Base-by-base conservation (phyloP, 495 filamentous ascomycete species). In the Aspergillus kassunensis region DNA sequence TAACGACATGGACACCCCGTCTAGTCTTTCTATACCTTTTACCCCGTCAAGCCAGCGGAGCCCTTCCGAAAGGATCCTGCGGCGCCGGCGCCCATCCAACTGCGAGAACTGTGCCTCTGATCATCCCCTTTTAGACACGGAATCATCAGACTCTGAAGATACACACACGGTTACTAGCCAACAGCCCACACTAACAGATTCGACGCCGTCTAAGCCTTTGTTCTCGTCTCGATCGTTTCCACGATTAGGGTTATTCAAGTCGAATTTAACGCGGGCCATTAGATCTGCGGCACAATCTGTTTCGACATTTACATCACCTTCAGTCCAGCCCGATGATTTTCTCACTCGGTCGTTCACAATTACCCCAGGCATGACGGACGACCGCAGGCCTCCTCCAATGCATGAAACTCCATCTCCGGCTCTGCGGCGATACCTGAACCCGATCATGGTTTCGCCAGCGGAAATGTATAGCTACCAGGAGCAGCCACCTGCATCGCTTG, bases 341-440 rank as follows among this genome's bases (percentile, higher is more conserved):
- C 83, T 98, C 41, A 92, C 91, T 10, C 84, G 91, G 53, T 93
- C 90, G 39, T 80, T 80, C 49, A 86, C 86, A 3, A 87, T 91
- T 48, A 80, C 86, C 51, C 89, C 89, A 4, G 85, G 85, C 37
- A 89, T 90, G 66, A 91, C 89, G 6, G 89, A 93, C 59, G 93
- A 97, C 70, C 85, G 88, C 56, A 84, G 91, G 41, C 93, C 93
- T 18, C 83, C 82, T n/a, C 81, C 81, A 0, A 79, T 88, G 44
- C 72, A 81, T 40, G 87, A 87, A 46, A 80, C 87, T 16, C 91
- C 91, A 4, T 88, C 87, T 18, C 88, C 90, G 34, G 90, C 87
- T n/a, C 72, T 96, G 49, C 84, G 93, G 34, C 85, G 92, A 21
- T 98, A 98, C 59, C 77, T 96, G 21, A 98, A 97, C 63, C 93